Evolutionary conservation across 2,329 filamentous ascomycete genomes (phyloP).

Genomic region (Fusarium chlamydosporum): DNA sequence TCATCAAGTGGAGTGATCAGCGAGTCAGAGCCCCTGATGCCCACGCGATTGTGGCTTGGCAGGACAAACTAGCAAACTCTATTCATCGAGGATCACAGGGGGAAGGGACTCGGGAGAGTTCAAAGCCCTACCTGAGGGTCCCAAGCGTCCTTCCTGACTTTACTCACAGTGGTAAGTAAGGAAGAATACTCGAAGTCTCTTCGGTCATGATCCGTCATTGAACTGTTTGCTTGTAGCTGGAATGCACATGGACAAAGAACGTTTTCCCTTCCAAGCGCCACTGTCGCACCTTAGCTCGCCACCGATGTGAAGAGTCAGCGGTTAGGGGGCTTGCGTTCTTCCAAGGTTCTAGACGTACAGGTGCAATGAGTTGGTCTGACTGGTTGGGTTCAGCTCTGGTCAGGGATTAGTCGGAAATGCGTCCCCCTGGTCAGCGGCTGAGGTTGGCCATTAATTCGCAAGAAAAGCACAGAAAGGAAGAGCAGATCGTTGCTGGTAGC

Average conservation of each 20-base stretch:
- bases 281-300: constrained; percentile 1
- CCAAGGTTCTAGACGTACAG: constrained; percentile 7
- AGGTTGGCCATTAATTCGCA: constrained; percentile 3
- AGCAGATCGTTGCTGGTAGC: neutral
- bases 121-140: neutral
- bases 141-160: neutral
- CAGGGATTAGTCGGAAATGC: neutral
- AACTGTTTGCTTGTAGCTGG: neutral
- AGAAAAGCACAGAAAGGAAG: neutral
- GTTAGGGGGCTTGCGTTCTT: neutral
- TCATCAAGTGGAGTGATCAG: constrained; percentile 19
- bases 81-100: constrained; percentile 7
- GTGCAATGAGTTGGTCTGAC: neutral
- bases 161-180: neutral
- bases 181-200: too few relatives aligned
- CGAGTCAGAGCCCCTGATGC: constrained; percentile 27
- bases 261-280: constrained; percentile 6
- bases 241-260: constrained; percentile 8
- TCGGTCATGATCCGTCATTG: neutral
- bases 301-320: neutral
- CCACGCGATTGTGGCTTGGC: constrained; percentile 33
- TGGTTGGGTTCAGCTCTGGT: neutral
- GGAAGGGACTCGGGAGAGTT: neutral
- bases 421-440: constrained; percentile 7
- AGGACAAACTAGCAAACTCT: constrained; percentile 21